Evolutionary conservation across 176 grass and related monocot species (phyloP), one percentile per base, ranked within the genome.

Genomic region (Aegilops speltoides): DNA sequence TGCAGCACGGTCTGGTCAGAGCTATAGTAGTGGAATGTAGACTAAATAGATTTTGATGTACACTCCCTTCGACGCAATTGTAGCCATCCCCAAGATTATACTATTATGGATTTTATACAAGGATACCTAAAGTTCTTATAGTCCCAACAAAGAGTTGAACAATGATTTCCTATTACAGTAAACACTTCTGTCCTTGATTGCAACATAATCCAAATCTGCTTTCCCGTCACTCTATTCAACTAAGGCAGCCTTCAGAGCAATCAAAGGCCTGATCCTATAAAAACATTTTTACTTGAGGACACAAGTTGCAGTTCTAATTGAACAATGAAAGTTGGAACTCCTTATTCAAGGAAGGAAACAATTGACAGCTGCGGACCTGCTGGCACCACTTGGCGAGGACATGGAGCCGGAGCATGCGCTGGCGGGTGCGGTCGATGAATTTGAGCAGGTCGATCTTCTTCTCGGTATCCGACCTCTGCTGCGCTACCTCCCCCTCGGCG

Each of bases 371-470:
- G 63, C 78, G 10, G 33, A 79, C 57, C 59, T 99, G 97, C 77
- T 94, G 92, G 81, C 97, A 99, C 97, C 97, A 99, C 81, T 99
- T 99, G 85, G 94, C 92, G 12, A 99, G 97, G 29, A 99, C 97
- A 75, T 99, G 94, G 62, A 99, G 92, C 7, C 97, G 97, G 63
- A 99, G 97, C 94, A 99, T 99, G 66, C 97, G 94, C 90, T 99
- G 97, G 76, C 94, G 91, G 3, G 94, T 97, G 36, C 90, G 87
- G 14, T 79, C 83, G 6, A 99, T 91, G 87, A 99, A 99, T 85
- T 99, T 99, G 83, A 99, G 97, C 81, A 99, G 83, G 71, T 99
- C 97, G 11, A 96, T 96, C 93, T 99, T 99, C 89, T 99, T 99
- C 97, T 99, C 94, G 10, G 92, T 60, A 73, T 96, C 97, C 4